A percentile compares a stretch with the other conserved stretches of the same genome.
These are phyloP conservation scores for Sequoia sempervirens DNA, from an alignment of 75 land plant genomes.

Conservation along the genomic window DNA sequence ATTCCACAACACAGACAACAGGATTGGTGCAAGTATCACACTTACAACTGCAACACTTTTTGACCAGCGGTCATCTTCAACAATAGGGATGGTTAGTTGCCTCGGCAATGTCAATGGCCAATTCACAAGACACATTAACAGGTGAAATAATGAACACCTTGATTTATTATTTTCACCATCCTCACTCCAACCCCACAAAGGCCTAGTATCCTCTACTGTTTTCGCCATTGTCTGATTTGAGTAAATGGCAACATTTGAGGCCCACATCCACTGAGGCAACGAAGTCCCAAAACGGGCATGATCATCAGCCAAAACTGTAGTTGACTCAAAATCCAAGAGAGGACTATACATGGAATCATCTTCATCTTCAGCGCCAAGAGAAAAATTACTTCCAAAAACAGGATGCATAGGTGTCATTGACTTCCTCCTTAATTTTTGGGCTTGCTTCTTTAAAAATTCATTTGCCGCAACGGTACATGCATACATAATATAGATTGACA, in stretches of 20 bases:
- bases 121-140: slow-evolving; percentile 29
- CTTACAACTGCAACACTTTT: slow-evolving; percentile 62
- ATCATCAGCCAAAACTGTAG: slow-evolving; percentile 16
- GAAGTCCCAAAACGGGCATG: slow-evolving; percentile 22
- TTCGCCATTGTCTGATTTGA: slow-evolving; percentile 40
- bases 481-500: slow-evolving; percentile 66
- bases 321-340: slow-evolving; percentile 30
- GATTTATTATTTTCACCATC: slow-evolving; percentile 28
- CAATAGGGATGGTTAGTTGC: slow-evolving; percentile 73
- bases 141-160: slow-evolving; percentile 18
- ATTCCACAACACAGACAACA: slow-evolving; percentile 67
- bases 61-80: slow-evolving; percentile 82
- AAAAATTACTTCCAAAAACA: slow-evolving; percentile 40
- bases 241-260: slow-evolving; percentile 88
- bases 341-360: slow-evolving; percentile 47
- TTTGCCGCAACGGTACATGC: slow-evolving; percentile 71
- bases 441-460: slow-evolving; percentile 59
- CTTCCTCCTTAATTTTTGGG: slow-evolving; percentile 29
- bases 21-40: slow-evolving; percentile 69
- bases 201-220: slow-evolving; percentile 14
- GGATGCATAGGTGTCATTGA: slow-evolving; percentile 51
- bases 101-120: slow-evolving; percentile 74
- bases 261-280: slow-evolving; percentile 96
- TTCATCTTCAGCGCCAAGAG: slow-evolving; percentile 35
- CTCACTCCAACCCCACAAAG: slow-evolving; percentile 80